These are phyloP conservation scores for Rhazya stricta DNA, from an alignment of 257 asterid species.

Conservation along the genomic window DNA sequence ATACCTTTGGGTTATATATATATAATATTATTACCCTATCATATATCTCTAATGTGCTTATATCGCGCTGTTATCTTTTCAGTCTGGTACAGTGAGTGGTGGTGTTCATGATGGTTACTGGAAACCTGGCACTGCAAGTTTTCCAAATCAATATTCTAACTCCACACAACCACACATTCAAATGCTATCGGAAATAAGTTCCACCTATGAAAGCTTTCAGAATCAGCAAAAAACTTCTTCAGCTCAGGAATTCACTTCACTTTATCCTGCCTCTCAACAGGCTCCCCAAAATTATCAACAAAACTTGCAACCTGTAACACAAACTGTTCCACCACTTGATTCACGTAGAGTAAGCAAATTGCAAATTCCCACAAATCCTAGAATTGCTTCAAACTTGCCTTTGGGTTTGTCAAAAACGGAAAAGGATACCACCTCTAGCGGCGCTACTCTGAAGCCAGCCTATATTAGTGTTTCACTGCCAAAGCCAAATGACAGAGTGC, in stretches of 20 bases:
- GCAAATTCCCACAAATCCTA: conserved; percentile 97
- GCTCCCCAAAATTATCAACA: conserved; percentile 59
- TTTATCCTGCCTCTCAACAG: conserved; percentile 50
- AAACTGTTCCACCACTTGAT: conserved; percentile 50
- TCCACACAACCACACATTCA: conserved; percentile 47
- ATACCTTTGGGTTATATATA: no score
- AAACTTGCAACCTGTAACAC: conserved; percentile 52
- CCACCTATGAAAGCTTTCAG: conserved; percentile 43
- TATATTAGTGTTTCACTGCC: conserved; percentile 66
- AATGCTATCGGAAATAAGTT: conserved; percentile 37
- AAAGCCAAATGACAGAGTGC: conserved; percentile 47
- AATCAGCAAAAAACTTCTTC: conserved; percentile 48
- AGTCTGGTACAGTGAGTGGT: conserved; percentile 63
- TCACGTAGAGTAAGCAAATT: conserved; percentile 53
- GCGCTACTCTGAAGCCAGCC: conserved; percentile 57
- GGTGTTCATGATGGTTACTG: conserved; percentile 55
- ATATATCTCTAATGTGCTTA: conserved; percentile 17
- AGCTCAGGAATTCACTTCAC: conserved; percentile 44
- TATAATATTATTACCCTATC: no score
- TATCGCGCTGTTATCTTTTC: conserved; percentile 39
- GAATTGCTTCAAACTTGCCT: conserved; percentile 73
- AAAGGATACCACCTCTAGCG: conserved; percentile 45
- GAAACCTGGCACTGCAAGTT: conserved; percentile 55
- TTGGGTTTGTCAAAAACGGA: conserved; percentile 48
- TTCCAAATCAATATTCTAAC: conserved; percentile 48